These are phyloP conservation scores for Harringtonia lauricola DNA, from an alignment of 2,329 filamentous ascomycete species.

Conservation along the genomic window DNA sequence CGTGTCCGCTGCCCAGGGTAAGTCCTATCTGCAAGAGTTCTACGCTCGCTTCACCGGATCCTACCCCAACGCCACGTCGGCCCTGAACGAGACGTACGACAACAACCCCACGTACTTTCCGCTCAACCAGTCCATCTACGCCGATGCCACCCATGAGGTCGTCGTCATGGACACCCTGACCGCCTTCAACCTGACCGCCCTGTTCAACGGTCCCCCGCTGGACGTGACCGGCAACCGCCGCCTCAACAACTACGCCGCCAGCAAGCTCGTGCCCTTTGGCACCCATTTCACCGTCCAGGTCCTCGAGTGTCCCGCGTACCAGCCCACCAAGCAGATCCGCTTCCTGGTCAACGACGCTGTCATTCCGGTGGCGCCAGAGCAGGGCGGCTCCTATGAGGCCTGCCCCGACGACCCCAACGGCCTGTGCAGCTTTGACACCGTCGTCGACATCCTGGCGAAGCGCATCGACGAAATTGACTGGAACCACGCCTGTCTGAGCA, in stretches of 20 bases:
- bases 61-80: conserved; percentile 17
- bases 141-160: conserved; percentile 31
- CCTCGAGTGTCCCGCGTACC: conserved; percentile 20
- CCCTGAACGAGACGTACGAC: conserved; percentile 23
- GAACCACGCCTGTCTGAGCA: conserved; percentile 6
- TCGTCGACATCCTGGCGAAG: conserved; percentile 25
- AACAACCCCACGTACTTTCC: conserved; percentile 29
- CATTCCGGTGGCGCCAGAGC: conserved; percentile 15
- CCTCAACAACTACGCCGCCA: conserved; percentile 18
- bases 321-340: conserved; percentile 20
- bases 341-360: conserved; percentile 24
- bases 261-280: conserved; percentile 20
- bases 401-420: conserved; percentile 17
- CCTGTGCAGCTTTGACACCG: conserved; percentile 21
- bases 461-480: conserved; percentile 55
- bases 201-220: conserved; percentile 19
- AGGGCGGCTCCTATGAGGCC: conserved; percentile 14
- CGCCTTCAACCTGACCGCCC: conserved; percentile 20
- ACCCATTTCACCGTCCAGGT: conserved; percentile 22
- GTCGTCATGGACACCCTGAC: conserved; percentile 20
- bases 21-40: conserved; percentile 21
- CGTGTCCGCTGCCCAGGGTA: conserved; percentile 21
- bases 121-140: conserved; percentile 29
- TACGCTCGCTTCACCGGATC: conserved; percentile 19
- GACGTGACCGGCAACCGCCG: conserved; percentile 10